Evolutionary conservation across 2,329 filamentous ascomycete genomes (phyloP).

Genomic region (Fusarium dimerum): DNA sequence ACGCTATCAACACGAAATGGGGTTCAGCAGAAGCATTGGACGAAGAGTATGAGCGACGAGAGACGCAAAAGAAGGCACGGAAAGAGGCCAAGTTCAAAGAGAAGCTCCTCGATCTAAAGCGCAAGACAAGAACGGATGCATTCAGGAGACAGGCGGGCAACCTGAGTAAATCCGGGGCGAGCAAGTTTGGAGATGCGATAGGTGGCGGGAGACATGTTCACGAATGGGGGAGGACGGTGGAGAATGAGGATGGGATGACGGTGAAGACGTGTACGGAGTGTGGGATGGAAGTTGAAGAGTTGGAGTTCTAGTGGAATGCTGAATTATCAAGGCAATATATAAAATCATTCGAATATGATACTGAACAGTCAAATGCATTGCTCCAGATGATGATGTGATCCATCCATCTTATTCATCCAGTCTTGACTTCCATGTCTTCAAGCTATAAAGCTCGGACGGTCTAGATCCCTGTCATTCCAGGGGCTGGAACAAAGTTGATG

Average conservation of each 20-base stretch:
- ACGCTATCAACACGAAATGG: slow-evolving; percentile 90
- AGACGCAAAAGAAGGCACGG: slow-evolving; percentile 76
- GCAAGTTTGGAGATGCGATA: slow-evolving; percentile 76
- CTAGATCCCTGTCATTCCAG: slow-evolving; percentile 7
- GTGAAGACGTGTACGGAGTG: slow-evolving; percentile 79
- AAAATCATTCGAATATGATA: too few relatives aligned
- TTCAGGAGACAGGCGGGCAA: slow-evolving; percentile 71
- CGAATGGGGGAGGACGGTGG: slow-evolving; percentile 76
- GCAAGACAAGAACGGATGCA: slow-evolving; percentile 87
- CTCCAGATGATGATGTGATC: too few relatives aligned
- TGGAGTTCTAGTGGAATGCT: slow-evolving; percentile 57
- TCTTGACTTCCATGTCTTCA: neutral
- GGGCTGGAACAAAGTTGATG: slow-evolving; percentile 26
- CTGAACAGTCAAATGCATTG: too few relatives aligned
- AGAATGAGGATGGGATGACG: slow-evolving; percentile 70
- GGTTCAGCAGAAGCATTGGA: slow-evolving; percentile 83
- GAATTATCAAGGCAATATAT: too few relatives aligned
- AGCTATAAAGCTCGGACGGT: too few relatives aligned
- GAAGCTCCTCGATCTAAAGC: slow-evolving; percentile 88
- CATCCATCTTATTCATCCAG: neutral
- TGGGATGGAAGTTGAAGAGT: slow-evolving; percentile 76
- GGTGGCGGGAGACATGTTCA: slow-evolving; percentile 77
- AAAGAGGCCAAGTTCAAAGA: slow-evolving; percentile 92
- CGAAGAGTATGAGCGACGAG: slow-evolving; percentile 80
- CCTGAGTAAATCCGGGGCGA: slow-evolving; percentile 53